These are phyloP conservation scores for Capronia epimyces DNA, from an alignment of 2,329 filamentous ascomycete genomes.

Conservation along the genomic window DNA sequence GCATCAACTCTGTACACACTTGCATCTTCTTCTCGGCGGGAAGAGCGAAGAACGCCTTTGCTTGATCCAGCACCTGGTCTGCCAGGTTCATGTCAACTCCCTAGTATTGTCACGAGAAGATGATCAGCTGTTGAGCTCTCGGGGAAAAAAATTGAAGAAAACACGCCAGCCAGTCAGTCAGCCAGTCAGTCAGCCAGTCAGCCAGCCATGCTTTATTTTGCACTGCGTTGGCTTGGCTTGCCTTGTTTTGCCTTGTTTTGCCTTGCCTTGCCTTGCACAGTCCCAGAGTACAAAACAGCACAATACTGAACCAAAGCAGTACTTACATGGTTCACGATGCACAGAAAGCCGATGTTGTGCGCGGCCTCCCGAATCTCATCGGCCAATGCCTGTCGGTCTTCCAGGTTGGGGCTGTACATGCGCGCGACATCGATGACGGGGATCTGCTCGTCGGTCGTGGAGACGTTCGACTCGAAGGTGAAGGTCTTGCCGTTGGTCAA, in stretches of 20 bases:
- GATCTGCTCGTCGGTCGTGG: slow-evolving; percentile 30
- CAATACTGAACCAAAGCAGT: too few relatives aligned
- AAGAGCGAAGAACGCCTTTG: slow-evolving; percentile 41
- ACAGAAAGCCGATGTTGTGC: slow-evolving; percentile 37
- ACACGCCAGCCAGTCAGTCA: too few relatives aligned
- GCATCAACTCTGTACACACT: slow-evolving; percentile 37
- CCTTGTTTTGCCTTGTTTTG: too few relatives aligned
- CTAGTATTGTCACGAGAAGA: slow-evolving; percentile 36
- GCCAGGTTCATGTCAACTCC: slow-evolving; percentile 28
- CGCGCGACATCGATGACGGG: slow-evolving; percentile 43
- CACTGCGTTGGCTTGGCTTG: too few relatives aligned
- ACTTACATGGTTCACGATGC: slow-evolving; percentile 33
- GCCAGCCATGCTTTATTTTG: too few relatives aligned
- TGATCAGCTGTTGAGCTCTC: too few relatives aligned
- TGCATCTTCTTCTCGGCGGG: slow-evolving; percentile 45
- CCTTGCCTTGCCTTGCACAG: too few relatives aligned
- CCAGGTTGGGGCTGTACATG: slow-evolving; percentile 36
- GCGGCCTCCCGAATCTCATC: slow-evolving; percentile 39
- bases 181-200: too few relatives aligned
- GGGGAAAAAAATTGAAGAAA: too few relatives aligned
- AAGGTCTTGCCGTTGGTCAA: slow-evolving; percentile 18
- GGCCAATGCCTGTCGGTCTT: slow-evolving; percentile 39
- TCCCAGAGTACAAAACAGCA: too few relatives aligned
- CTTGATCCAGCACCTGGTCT: slow-evolving; percentile 35
- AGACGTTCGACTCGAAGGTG: slow-evolving; percentile 15